Base-by-base conservation (phyloP, 257 asterid species). In the Lantana camara region DNA sequence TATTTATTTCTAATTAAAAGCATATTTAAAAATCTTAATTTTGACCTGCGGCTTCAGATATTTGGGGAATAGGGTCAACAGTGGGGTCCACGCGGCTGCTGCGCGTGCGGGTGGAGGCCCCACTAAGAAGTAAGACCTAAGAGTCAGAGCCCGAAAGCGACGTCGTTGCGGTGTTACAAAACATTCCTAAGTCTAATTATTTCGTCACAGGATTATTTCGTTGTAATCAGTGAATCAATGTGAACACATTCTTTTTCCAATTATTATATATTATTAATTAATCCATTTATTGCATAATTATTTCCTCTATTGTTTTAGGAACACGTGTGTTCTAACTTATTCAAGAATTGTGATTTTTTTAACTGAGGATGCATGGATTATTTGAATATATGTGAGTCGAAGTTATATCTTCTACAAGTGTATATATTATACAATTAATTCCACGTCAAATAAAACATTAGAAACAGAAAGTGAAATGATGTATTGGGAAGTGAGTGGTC, bases 71-170 rank as follows among this genome's bases (percentile, higher is more conserved):
- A 1, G 55, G 8, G 88, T 81, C 86, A 79, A 81, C 83, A 0
- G 0, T 14, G 69, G 86, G 82, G 64, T 55, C 89, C 83, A 80
- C 89, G 64, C 75, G 76, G 79, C 71, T 32, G 70, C 81, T 77
- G 63, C 83, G 88, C 91, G 85, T 82, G 86, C 85, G 67, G 63
- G 71, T 55, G 72, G 53, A 61, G 77, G 67, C 14, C 77, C 85
- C 22, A 14, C 19, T 7, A 7, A 16, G 47, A 49, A 14, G 15
- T 7, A 7, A 16, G 47, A 49, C 95, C 78, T 79, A 7, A 32
- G 91, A 86, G 95, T 86, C 88, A 86, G 95, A 77, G 84, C 81
- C 75, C 52, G 91, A 86, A 44, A 77, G 82, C 73, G 86, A 83
- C 82, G 67, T 66, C 64, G 59, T 64, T 48, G 1, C 66, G 19